Evolutionary conservation across 441 rosid species (phyloP), one percentile per base, ranked within the genome.

Genomic region (Manihot esculenta): DNA sequence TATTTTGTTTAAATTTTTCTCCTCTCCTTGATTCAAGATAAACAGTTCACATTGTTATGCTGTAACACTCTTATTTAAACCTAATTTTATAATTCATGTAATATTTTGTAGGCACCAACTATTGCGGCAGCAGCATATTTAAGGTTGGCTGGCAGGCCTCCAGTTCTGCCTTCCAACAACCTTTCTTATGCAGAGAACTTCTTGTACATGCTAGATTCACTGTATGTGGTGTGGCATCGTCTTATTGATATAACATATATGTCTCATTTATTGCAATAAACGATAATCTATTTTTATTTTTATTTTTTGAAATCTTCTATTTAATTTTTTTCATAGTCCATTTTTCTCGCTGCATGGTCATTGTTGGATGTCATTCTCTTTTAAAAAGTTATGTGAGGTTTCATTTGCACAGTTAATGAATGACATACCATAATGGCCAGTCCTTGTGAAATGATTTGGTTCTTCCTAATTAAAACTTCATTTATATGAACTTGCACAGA

Each of bases 41-140:
- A 53, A 13, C 10, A 4, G 42, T 66, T 55, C 21, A 21, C 21
- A 50, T n/a, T 24, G 21, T 11, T 33, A 17, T 62, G 48, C 30
- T 24, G 8, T 63, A 38, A 30, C 48, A 42, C 24, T 42, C 24
- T 38, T 8, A 1, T 38, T 38, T 38, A 38, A 5, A 5, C 42
- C 42, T 38, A 38, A 38, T 38, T 49, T 26, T 69, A 57, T 45
- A 63, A 44, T 69, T 48, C 13, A n/a, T 62, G 12, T 65, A 35
- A 49, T 64, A 48, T 50, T 71, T 75, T 86, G 49, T 83, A 95
- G 98, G 98, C 87, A 33, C 99, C 99, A 67, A 95, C 98, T 49
- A 86, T 95, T 65, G 99, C 98, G 10, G 98, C 98, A 6, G 96
- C 99, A 66, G 98, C 98, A 78, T 93, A 93, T 84, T 77, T 91